Evolutionary conservation across 331 rosid genomes (phyloP).

Genomic region (Ulmus americana): DNA sequence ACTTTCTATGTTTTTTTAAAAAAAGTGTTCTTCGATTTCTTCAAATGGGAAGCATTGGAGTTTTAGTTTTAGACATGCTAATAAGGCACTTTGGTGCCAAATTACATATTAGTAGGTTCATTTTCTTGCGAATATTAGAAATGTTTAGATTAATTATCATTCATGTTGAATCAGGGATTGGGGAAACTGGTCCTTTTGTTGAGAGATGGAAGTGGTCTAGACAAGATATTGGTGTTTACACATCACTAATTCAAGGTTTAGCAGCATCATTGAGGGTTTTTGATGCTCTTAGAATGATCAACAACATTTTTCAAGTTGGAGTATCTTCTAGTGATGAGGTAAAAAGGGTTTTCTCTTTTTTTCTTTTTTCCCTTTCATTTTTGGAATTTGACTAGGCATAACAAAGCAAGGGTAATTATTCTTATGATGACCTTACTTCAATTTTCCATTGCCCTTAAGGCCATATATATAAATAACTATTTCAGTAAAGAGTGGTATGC

Average conservation of each 20-base stretch:
- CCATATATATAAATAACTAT: no score
- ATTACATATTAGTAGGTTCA: no score
- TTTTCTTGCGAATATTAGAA: background rate
- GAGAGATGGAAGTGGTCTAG: constrained; percentile 72
- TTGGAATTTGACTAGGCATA: no score
- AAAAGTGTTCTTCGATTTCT: no score
- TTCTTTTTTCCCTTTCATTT: background rate
- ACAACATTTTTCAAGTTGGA: constrained; percentile 70
- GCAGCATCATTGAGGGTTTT: constrained; percentile 66
- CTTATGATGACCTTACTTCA: no score
- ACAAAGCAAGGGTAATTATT: no score
- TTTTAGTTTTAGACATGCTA: no score
- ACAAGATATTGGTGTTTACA: constrained; percentile 57
- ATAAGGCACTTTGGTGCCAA: no score
- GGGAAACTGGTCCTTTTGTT: constrained; percentile 31
- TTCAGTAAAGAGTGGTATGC: no score
- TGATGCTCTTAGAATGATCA: constrained; percentile 63
- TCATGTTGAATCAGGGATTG: constrained; percentile 22
- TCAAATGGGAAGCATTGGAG: no score
- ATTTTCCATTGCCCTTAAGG: no score
- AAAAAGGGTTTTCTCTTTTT: background rate
- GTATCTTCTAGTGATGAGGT: constrained; percentile 90
- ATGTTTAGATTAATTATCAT: constrained; percentile 12
- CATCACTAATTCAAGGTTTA: constrained; percentile 63
- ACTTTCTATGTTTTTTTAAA: no score